Conservation (phyloP, 1,284 basidiomycete species). For the Ustilago curta region DNA sequence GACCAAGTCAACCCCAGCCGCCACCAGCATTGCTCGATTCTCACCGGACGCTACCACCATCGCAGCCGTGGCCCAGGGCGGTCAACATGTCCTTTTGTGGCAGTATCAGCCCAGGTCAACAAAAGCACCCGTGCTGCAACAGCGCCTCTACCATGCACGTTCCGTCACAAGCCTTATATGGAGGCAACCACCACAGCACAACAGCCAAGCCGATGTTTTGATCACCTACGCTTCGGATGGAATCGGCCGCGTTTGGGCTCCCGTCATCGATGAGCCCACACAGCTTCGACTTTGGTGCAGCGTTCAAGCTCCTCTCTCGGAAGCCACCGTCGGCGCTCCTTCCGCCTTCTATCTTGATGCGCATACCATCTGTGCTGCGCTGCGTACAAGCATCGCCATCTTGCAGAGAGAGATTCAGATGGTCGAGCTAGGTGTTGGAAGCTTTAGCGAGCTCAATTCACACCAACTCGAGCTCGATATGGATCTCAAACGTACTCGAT, state of each 20-base stretch:
- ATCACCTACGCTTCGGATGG: slow-evolving; percentile 50
- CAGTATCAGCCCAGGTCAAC: slow-evolving; percentile 33
- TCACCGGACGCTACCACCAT: slow-evolving; percentile 45
- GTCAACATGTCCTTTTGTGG: slow-evolving; percentile 44
- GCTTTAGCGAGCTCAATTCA: slow-evolving; percentile 14
- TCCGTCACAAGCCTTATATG: slow-evolving; percentile 27
- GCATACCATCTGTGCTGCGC: slow-evolving; percentile 21
- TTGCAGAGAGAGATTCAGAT: slow-evolving; percentile 57
- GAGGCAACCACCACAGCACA: slow-evolving; percentile 41
- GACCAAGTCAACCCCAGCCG: slow-evolving; percentile 30
- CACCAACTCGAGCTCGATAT: slow-evolving; percentile 35
- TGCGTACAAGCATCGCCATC: slow-evolving; percentile 43
- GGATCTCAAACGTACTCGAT: slow-evolving; percentile 47
- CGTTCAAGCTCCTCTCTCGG: slow-evolving; percentile 21
- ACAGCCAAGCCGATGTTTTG: slow-evolving; percentile 51
- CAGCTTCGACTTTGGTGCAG: slow-evolving; percentile 54
- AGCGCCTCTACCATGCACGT: slow-evolving; percentile 47
- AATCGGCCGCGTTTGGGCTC: slow-evolving; percentile 51
- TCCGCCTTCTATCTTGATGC: slow-evolving; percentile 49
- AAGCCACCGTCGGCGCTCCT: neutral
- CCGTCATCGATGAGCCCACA: slow-evolving; percentile 59
- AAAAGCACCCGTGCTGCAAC: slow-evolving; percentile 24
- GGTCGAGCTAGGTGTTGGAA: slow-evolving; percentile 43
- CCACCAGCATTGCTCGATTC: slow-evolving; percentile 39
- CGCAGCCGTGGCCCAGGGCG: slow-evolving; percentile 43